Base-by-base conservation (phyloP, 306 rosid genomes). In the Cucumis hystrix region DNA sequence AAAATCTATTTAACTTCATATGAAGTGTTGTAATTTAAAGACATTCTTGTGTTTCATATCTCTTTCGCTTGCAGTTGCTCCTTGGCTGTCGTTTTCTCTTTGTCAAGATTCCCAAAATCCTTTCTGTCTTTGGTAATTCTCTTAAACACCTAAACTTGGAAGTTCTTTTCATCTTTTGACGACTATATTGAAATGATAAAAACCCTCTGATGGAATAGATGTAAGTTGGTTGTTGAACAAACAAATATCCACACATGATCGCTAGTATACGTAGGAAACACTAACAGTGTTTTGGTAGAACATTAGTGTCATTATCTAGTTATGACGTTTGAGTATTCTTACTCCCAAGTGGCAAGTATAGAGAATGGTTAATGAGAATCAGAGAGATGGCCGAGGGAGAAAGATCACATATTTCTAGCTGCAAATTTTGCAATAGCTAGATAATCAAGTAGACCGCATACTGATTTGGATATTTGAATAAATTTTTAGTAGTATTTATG, bases 1-100 rank as follows among this genome's bases (percentile, higher is more conserved):
- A 41, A 71, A 49, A 25, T 51, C 16, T 72, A 73, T 73, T 52
- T 6, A 73, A 73, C 77, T 73, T 73, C 77, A 30, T 73, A 30
- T 52, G 17, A 52, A 73, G 23, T 73, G 77, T 16, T 52, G 63
- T 73, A 73, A 73, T 33, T 73, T 73, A 73, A 73, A 73, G 62
- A 73, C 47, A 73, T 73, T 73, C 45, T 52, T 28, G 14, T 73
- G 62, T 52, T 28, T 51, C 62, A 30, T 28, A 16, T 30, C 77
- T 73, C 39, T 45, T 17, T 68, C 35, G 11, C 74, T 33, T 71
- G 76, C 62, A 49, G 60, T 49, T 71, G 76, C 43, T 49, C 23
- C 23, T 25, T 15, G 49, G 76, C 76, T 73, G 58, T 73, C 23
- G 30, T 15, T 12, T 30, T 52, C 47, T 52, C 10, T 4, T 45